These are phyloP conservation scores for Tolypocladium amazonense DNA, from an alignment of 2,329 filamentous ascomycete species.

Conservation along the genomic window DNA sequence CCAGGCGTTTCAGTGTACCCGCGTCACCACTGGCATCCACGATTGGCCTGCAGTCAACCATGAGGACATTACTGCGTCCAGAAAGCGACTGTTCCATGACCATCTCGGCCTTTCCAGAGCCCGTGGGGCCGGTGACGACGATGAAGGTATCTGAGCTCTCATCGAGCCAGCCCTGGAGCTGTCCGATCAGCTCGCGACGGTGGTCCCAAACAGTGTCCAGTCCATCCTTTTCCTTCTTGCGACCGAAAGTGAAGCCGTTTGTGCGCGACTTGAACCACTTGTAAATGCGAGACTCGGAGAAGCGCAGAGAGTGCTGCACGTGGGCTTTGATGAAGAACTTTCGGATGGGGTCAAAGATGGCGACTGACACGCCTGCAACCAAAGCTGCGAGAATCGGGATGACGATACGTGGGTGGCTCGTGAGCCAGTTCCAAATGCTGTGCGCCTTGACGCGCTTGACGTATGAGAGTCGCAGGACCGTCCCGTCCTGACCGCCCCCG, in stretches of 20 bases:
- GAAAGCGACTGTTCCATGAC: conserved; percentile 76
- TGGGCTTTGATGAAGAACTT: conserved; percentile 88
- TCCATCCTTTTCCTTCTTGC: conserved; percentile 49
- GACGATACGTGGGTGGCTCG: conserved; percentile 76
- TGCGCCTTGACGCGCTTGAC: conserved; percentile 67
- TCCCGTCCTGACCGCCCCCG: conserved; percentile 67
- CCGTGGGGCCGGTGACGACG: conserved; percentile 83
- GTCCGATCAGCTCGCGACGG: conserved; percentile 68
- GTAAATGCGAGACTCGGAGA: conserved; percentile 63
- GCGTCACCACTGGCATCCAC: conserved; percentile 84
- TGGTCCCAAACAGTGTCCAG: conserved; percentile 82
- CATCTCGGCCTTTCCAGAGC: conserved; percentile 82
- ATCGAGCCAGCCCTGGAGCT: conserved; percentile 75
- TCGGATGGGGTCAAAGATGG: conserved; percentile 87
- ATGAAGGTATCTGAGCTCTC: conserved; percentile 89
- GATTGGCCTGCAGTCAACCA: conserved; percentile 89
- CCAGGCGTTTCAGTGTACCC: conserved; percentile 72
- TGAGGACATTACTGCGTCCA: conserved; percentile 63
- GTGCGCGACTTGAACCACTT: conserved; percentile 62
- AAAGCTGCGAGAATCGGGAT: conserved; percentile 75
- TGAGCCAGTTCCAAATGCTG: conserved; percentile 79
- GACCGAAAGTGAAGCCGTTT: conserved; percentile 54
- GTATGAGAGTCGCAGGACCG: conserved; percentile 71
- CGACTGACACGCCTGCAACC: conserved; percentile 71
- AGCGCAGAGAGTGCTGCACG: conserved; percentile 65